Percentiles rank a stretch among this genome's conserved stretches.
Conservation (phyloP, 495 filamentous ascomycete species). For the Penicillium waksmanii region DNA sequence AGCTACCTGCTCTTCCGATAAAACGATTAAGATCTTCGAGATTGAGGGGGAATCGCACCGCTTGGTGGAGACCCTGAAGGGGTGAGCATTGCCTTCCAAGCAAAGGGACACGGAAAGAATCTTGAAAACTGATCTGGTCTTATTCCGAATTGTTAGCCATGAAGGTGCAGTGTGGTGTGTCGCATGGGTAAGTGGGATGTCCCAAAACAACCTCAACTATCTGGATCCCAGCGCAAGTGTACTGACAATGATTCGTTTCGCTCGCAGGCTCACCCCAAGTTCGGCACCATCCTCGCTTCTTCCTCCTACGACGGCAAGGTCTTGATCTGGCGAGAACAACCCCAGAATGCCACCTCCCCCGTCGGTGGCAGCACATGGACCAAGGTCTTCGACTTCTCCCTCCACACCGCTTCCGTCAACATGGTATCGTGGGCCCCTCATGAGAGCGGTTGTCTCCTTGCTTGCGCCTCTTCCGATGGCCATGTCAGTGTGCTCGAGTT, state of each 20-base stretch:
- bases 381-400: conserved; percentile 84
- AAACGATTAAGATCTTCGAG: conserved; percentile 99
- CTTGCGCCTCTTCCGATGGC: conserved; percentile 91
- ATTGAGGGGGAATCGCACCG: conserved; percentile 92
- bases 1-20: conserved; percentile 96
- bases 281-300: conserved; percentile 94
- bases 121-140: conserved; percentile 7
- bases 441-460: conserved; percentile 91
- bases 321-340: conserved; percentile 94
- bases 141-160: conserved; percentile 59
- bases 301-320: conserved; percentile 97
- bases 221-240: conserved; percentile 12
- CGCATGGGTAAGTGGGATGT: conserved; percentile 68
- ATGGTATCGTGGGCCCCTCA: conserved; percentile 97
- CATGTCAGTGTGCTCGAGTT: conserved; percentile 93
- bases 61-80: conserved; percentile 89
- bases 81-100: conserved; percentile 55
- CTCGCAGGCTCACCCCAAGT: conserved; percentile 86
- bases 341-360: conserved; percentile 48
- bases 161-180: conserved; percentile 97
- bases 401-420: conserved; percentile 94
- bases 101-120: not conserved
- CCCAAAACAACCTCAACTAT: not conserved
- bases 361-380: conserved; percentile 64
- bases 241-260: conserved; percentile 21